Conservation (phyloP, 2,329 filamentous ascomycete species). For the Chrysosphaeria jannelii region DNA sequence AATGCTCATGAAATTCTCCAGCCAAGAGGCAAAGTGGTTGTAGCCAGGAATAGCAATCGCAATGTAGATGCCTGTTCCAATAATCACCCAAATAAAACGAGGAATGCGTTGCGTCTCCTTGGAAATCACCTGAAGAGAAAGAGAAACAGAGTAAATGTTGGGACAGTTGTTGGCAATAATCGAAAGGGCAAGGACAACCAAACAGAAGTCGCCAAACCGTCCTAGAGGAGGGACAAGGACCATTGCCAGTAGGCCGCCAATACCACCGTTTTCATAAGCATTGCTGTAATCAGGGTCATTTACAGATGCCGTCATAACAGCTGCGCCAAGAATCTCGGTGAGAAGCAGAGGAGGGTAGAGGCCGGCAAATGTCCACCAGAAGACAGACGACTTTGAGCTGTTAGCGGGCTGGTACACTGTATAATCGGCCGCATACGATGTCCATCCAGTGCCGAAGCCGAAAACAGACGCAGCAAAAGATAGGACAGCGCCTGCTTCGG, state of each 20-base stretch:
- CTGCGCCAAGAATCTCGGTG: slow-evolving; percentile 41
- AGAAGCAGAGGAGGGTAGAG: slow-evolving; percentile 44
- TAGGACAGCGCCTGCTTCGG: slow-evolving; percentile 23
- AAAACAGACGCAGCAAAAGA: slow-evolving; percentile 36
- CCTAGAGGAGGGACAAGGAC: slow-evolving; percentile 14
- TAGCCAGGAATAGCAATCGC: slow-evolving; percentile 19
- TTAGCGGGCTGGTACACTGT: slow-evolving; percentile 21
- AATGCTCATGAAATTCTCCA: slow-evolving; percentile 12
- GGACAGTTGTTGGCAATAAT: slow-evolving; percentile 15
- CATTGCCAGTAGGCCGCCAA: slow-evolving; percentile 16
- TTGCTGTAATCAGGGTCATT: slow-evolving; percentile 22
- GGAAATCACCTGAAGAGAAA: slow-evolving; percentile 21
- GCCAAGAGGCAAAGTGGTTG: slow-evolving; percentile 8
- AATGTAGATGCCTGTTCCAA: slow-evolving; percentile 27
- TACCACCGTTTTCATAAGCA: slow-evolving; percentile 10
- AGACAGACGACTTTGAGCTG: slow-evolving; percentile 23
- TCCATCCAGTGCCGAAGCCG: slow-evolving; percentile 40
- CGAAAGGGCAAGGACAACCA: slow-evolving; percentile 15
- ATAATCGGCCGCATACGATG: slow-evolving; percentile 24
- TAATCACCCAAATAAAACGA: slow-evolving; percentile 24
- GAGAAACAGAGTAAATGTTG: slow-evolving; percentile 12
- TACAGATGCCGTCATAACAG: slow-evolving; percentile 31
- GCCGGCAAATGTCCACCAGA: slow-evolving; percentile 36
- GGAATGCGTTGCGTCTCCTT: slow-evolving; percentile 19
- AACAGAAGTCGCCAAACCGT: slow-evolving; percentile 17